phyloP scores from a whole-genome alignment of 331 rosid species.

The Spiraea crenata region DNA sequence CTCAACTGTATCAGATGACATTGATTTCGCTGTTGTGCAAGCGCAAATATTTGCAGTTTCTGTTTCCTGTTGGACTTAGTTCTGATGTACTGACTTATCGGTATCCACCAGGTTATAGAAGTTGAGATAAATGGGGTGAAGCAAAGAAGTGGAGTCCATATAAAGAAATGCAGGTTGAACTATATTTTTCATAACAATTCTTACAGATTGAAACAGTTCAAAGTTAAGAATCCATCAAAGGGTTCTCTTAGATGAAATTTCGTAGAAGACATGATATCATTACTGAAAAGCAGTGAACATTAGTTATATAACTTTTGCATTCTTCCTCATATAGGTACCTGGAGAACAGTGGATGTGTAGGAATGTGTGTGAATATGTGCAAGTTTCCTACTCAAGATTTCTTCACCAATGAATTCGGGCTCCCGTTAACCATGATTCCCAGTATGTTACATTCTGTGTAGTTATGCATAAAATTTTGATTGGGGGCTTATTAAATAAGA shows the following conservation, averaged over 20 bases:
- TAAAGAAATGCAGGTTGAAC: constrained; percentile 88
- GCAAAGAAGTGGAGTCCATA: constrained; percentile 89
- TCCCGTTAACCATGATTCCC: constrained; percentile 93
- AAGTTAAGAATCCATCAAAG: background rate
- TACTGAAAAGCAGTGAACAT: background rate
- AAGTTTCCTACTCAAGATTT: constrained; percentile 96
- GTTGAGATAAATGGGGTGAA: constrained; percentile 84
- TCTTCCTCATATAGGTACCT: constrained; percentile 53
- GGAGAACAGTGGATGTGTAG: constrained; percentile 95
- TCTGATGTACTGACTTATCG: constrained; percentile 11
- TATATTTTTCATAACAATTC: background rate
- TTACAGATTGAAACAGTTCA: background rate
- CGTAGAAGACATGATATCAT: background rate
- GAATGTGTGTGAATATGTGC: constrained; percentile 99
- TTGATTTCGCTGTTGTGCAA: background rate
- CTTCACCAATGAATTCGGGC: constrained; percentile 95
- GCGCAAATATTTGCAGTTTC: constrained; percentile 5
- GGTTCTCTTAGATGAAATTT: background rate
- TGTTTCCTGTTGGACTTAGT: background rate
- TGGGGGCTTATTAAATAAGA: background rate
- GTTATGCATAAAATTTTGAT: background rate
- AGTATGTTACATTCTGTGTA: constrained; percentile 44
- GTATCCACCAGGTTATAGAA: constrained; percentile 63
- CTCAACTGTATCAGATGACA: background rate
- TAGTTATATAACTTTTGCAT: background rate